A percentile compares a stretch with the other conserved stretches of the same genome.
Evolutionary conservation across 75 land plant genomes (phyloP).

Genomic region (Sequoia sempervirens): DNA sequence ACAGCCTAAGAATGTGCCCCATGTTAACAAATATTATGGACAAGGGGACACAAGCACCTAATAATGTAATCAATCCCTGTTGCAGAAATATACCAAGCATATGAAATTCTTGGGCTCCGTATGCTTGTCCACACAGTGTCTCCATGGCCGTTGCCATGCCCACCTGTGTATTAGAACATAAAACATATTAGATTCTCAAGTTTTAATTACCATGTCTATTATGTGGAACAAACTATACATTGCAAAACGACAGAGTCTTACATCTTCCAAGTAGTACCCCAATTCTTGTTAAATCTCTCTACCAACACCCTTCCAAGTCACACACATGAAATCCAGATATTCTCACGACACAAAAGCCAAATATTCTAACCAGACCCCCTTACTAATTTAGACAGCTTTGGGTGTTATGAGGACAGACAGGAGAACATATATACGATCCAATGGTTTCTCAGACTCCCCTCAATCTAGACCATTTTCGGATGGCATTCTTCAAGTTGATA

Average conservation of each 20-base stretch:
- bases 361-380: too few relatives aligned
- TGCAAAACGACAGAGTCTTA: background rate
- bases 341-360: too few relatives aligned
- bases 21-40: constrained; percentile 25
- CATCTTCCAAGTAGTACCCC: background rate
- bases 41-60: constrained; percentile 22
- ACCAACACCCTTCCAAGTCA: background rate
- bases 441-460: too few relatives aligned
- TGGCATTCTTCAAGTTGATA: too few relatives aligned
- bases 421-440: too few relatives aligned
- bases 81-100: constrained; percentile 41
- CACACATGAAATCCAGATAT: too few relatives aligned
- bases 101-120: constrained; percentile 38
- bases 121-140: constrained; percentile 48
- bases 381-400: too few relatives aligned
- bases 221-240: background rate
- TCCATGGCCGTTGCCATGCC: constrained; percentile 48
- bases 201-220: background rate
- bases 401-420: too few relatives aligned
- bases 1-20: constrained; percentile 17
- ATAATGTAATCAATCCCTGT: constrained; percentile 21
- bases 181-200: background rate
- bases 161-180: constrained; percentile 10
- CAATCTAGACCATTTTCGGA: too few relatives aligned
- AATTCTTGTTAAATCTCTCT: background rate